Evolutionary conservation across 1,284 basidiomycete genomes (phyloP), one percentile per base, ranked within the genome.

Genomic region (Schizophyllum commune): DNA sequence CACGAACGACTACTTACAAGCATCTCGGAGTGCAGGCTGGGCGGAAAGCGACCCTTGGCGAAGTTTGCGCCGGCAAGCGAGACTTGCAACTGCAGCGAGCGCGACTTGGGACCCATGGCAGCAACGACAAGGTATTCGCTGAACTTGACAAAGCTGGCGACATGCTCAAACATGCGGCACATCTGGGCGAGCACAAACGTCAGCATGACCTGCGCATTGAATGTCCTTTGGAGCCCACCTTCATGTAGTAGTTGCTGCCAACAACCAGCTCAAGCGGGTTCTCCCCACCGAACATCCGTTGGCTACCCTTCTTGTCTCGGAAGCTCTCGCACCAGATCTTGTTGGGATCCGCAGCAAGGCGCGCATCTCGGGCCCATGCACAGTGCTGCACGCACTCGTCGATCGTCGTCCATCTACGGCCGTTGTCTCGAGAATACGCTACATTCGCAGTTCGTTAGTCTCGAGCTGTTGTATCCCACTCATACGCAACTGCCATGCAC

Each of bases 141-240:
- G 74, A 99, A 99, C 71, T 95, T 96, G 0, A 96, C 90, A 76
- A 96, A 98, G 2, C 96, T 97, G 65, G 95, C 92, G 60, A 98
- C 86, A 53, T 87, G 80, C 57, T 92, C 84, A 70, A 99, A 98
- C 32, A 98, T 72, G 68, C 83, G 88, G 64, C 79, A 47, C 39
- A 17, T 13, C n/a, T n/a, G n/a, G n/a, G n/a, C n/a, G n/a, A n/a
- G n/a, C n/a, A n/a, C n/a, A n/a, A n/a, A n/a, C 9, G 8, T 47
- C 13, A 47, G 39, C 9, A 11, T 47, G 2, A n/a, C 2, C 17
- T 4, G 9, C 2, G 9, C 17, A 4, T 11, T 17, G 39, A 11
- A 13, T 47, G 39, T 47, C 3, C 8, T 3, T 47, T 47, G 4
- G 17, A 47, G 17, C 8, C 9, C 8, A 47, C 39, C 39, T 47